These are phyloP conservation scores for Naganishia sp. DNA, from an alignment of 1,284 basidiomycete species.

Conservation along the genomic window DNA sequence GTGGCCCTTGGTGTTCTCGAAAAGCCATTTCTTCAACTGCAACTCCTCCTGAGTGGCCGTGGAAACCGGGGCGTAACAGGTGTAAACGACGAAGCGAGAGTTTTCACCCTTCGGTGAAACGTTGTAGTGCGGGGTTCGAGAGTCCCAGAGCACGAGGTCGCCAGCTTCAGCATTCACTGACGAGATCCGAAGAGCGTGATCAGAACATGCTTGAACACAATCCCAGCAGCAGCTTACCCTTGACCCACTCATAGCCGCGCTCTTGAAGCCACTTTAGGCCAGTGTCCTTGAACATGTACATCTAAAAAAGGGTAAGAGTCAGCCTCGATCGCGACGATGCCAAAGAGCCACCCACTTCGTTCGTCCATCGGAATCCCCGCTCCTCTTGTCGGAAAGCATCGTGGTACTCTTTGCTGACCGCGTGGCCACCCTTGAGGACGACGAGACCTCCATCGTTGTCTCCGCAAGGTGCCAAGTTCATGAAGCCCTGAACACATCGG, in stretches of 20 bases:
- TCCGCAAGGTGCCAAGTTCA: slow-evolving; percentile 40
- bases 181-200: too few relatives aligned
- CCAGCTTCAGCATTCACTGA: background rate
- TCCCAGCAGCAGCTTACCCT: slow-evolving; percentile 38
- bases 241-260: slow-evolving; percentile 44
- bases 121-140: slow-evolving; percentile 29
- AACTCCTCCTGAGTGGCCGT: slow-evolving; percentile 24
- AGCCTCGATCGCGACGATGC: background rate
- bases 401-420: slow-evolving; percentile 45
- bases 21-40: slow-evolving; percentile 21
- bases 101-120: slow-evolving; percentile 27
- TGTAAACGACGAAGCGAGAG: slow-evolving; percentile 25
- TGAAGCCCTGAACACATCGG: slow-evolving; percentile 34
- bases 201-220: background rate
- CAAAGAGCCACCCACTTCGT: slow-evolving; percentile 14
- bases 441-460: slow-evolving; percentile 41
- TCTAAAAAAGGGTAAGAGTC: slow-evolving; percentile 35
- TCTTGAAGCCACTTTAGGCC: slow-evolving; percentile 44
- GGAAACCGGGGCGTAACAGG: slow-evolving; percentile 23
- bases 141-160: slow-evolving; percentile 8
- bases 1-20: slow-evolving; percentile 23
- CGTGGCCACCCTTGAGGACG: slow-evolving; percentile 36
- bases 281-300: slow-evolving; percentile 44
- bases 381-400: slow-evolving; percentile 20
- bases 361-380: slow-evolving; percentile 28